Percentiles rank a stretch among this genome's conserved stretches.
Evolutionary conservation across 495 filamentous ascomycete genomes (phyloP).

Genomic region (Pseudomonodictys pantanalensis): DNA sequence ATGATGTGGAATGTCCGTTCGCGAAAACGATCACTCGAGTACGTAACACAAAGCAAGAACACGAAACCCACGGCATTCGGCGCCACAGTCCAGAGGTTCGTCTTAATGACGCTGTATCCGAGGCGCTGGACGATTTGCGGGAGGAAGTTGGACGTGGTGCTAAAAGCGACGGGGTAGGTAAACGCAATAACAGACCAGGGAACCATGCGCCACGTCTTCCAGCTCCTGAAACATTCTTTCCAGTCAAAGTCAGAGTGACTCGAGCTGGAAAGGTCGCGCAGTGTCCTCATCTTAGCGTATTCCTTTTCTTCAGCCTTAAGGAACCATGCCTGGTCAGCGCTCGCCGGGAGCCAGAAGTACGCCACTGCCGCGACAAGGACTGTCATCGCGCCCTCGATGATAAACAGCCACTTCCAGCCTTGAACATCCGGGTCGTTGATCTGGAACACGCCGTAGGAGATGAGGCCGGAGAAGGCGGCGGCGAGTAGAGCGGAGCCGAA

Average conservation of each 20-base stretch:
- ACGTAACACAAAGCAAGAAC: conserved; percentile 31
- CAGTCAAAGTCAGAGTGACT: no score
- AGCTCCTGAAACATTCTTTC: no score
- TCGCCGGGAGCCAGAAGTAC: conserved; percentile 33
- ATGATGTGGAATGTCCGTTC: conserved; percentile 29
- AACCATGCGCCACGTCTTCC: no score
- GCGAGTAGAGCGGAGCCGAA: conserved; percentile 22
- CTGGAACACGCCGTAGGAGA: conserved; percentile 37
- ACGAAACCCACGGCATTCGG: conserved; percentile 25
- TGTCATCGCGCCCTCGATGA: conserved; percentile 33
- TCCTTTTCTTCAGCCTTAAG: conserved; percentile 35
- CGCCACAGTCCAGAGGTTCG: conserved; percentile 30
- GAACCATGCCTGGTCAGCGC: conserved; percentile 33
- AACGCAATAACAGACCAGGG: no score
- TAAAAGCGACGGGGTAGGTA: no score
- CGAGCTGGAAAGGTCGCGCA: no score
- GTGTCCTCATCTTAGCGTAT: conserved; percentile 15
- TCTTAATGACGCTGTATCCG: conserved; percentile 18
- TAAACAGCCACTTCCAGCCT: conserved; percentile 34
- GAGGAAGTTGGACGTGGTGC: no score
- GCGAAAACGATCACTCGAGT: conserved; percentile 15
- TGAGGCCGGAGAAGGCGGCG: conserved; percentile 34
- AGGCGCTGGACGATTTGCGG: conserved; percentile 30
- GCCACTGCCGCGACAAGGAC: conserved; percentile 27
- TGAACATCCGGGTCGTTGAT: conserved; percentile 29